Evolutionary conservation across 2,329 filamentous ascomycete genomes (phyloP).

Genomic region (Penicillium sp.): DNA sequence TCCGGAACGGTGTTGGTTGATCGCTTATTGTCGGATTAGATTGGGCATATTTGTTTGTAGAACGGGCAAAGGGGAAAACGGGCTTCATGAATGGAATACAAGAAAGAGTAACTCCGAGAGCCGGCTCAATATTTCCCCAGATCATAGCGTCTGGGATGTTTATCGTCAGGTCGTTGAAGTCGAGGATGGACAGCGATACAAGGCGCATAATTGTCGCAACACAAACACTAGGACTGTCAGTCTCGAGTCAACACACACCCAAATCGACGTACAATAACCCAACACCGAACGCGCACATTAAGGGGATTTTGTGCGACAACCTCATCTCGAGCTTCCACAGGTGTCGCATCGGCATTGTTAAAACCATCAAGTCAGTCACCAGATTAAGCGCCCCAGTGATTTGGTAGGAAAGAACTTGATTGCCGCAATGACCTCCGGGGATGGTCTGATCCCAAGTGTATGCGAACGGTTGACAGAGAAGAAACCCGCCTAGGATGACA

Average conservation of each 20-base stretch:
- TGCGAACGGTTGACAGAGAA: conserved; percentile 2
- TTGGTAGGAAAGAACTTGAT: conserved; percentile 2
- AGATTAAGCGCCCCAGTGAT: not conserved
- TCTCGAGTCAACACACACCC: not conserved
- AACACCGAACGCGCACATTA: not conserved
- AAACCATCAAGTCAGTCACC: not conserved
- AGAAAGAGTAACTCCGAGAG: not conserved
- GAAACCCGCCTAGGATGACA: not conserved
- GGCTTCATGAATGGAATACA: not conserved
- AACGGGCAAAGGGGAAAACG: not conserved
- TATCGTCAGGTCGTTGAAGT: not conserved
- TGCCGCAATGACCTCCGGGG: not conserved
- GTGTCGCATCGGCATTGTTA: not conserved
- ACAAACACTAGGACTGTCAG: not conserved
- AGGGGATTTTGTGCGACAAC: not conserved
- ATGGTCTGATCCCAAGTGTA: not conserved
- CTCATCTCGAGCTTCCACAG: not conserved
- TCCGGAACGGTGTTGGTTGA: not conserved
- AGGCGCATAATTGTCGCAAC: conserved; percentile 1
- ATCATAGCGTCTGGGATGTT: not conserved
- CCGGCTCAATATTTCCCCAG: conserved; percentile 2
- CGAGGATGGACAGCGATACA: not conserved
- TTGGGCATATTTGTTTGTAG: not conserved
- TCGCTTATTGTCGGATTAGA: not conserved
- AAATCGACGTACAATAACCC: not conserved